Evolutionary conservation across 192 early-diverging fungal species (phyloP), one percentile per base, ranked within the genome.

Genomic region (Borealophlyctis nickersoniae): DNA sequence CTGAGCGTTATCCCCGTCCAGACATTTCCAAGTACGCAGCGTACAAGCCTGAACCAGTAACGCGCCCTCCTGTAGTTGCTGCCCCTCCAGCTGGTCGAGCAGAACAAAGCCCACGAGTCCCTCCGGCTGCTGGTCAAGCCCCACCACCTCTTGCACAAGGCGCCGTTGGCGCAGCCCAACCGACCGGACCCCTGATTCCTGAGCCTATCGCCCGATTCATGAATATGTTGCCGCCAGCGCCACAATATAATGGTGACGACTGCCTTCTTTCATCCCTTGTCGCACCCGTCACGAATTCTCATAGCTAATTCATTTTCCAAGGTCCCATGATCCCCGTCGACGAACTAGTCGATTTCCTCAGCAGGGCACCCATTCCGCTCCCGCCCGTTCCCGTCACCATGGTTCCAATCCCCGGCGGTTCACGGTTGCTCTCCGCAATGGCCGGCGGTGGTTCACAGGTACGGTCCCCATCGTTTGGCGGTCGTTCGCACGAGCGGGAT

Each of bases 1-100:
- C 87, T 24, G 88, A 89, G 49, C 58, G 79, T 60, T 90, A 86
- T 69, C 86, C 87, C 22, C 73, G 87, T 22, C 91, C 91, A 11
- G 90, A 93, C 59, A 77, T 90, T 50, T 73, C 69, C 3, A 85
- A 84, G 62, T 93, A 88, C 88, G 71, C 70, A n/a, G 49, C 74
- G 4, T 87, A 86, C 63, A 85, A 84, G 36, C 81, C 86, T 4
- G 81, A 83, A 53, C 61, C 73, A 27, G 64, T 33, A 24, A 56
- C 50, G 29, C n/a, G 19, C 2, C 14, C 64, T 26, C 61, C 61
- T 27, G 26, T 36, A 65, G 19, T 27, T 14, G 31, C 49, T 28
- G 57, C 19, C 19, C n/a, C 30, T 55, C n/a, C n/a, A 14, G 14
- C 24, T n/a, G 53, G 16, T n/a, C n/a, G n/a, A n/a, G n/a, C n/a